phyloP scores from a whole-genome alignment of 306 rosid species.

The Nissolia schottii region DNA sequence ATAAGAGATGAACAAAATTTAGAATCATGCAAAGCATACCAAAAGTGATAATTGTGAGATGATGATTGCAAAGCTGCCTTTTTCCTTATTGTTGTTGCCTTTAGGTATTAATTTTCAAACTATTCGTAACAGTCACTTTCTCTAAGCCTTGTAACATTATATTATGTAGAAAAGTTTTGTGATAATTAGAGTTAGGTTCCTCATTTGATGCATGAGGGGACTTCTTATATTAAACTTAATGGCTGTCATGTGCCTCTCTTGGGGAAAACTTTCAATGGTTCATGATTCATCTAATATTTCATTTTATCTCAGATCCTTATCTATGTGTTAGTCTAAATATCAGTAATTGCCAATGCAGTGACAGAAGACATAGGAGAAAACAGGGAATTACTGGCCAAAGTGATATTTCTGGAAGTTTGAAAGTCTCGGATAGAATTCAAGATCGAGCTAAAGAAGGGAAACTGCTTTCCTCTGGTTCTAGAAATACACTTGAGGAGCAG shows the following conservation, averaged over 20 bases:
- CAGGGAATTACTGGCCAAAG: slow-evolving; percentile 47
- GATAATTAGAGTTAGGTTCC: neutral
- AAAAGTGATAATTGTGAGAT: neutral
- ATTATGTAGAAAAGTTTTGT: neutral
- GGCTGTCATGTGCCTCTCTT: neutral
- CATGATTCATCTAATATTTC: slow-evolving; percentile 7
- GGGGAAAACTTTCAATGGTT: neutral
- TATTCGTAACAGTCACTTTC: neutral
- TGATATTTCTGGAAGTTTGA: slow-evolving; percentile 68
- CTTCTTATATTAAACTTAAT: neutral
- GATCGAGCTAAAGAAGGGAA: slow-evolving; percentile 56
- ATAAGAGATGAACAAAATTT: neutral
- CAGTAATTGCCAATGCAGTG: slow-evolving; percentile 32
- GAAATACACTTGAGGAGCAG: slow-evolving; percentile 63
- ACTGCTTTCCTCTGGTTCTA: slow-evolving; percentile 41
- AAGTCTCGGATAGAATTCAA: slow-evolving; percentile 48
- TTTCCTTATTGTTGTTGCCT: neutral
- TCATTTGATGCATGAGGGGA: slow-evolving; percentile 1
- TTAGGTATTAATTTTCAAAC: slow-evolving; percentile 4
- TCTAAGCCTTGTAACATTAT: slow-evolving; percentile 3
- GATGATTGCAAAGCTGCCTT: neutral
- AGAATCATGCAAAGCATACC: neutral
- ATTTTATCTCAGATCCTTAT: slow-evolving; percentile 7
- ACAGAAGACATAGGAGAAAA: slow-evolving; percentile 56
- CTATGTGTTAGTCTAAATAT: slow-evolving; percentile 14